These are phyloP conservation scores for Pseudogymnoascus sp. DNA, from an alignment of 2,329 filamentous ascomycete genomes.

Conservation along the genomic window DNA sequence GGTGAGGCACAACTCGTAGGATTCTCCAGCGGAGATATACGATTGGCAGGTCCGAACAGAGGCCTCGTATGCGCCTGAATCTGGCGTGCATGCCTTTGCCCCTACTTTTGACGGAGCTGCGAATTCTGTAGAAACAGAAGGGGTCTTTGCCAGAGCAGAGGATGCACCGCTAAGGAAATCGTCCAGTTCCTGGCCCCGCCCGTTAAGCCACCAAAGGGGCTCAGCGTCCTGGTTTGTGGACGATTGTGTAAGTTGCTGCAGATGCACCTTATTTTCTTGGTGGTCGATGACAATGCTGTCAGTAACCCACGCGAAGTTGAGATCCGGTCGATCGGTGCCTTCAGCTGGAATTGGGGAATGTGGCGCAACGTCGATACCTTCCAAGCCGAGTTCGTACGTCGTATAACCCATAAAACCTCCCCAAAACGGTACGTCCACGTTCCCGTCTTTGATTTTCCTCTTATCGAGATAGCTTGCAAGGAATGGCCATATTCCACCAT, in stretches of 20 bases:
- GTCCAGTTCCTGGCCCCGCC: neutral
- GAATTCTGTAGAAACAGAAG: neutral
- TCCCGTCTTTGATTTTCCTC: constrained; percentile 31
- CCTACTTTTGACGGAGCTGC: neutral
- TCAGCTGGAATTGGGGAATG: constrained; percentile 17
- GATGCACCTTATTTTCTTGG: constrained; percentile 43
- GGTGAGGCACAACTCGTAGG: constrained; percentile 36
- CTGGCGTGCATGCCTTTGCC: neutral
- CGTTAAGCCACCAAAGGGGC: neutral
- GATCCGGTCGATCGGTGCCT: constrained; percentile 41
- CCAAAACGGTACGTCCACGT: constrained; percentile 49
- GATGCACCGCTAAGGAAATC: neutral
- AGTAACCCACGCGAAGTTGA: constrained; percentile 56
- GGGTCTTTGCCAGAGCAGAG: neutral
- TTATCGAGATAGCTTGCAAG: constrained; percentile 32
- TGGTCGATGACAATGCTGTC: constrained; percentile 60
- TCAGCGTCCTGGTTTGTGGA: neutral
- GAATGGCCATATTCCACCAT: constrained; percentile 28
- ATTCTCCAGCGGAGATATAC: constrained; percentile 32
- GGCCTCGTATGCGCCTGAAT: constrained; percentile 24
- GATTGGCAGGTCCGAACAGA: constrained; percentile 31
- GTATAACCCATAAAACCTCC: constrained; percentile 63
- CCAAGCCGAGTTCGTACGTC: constrained; percentile 60
- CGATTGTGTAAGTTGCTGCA: constrained; percentile 45
- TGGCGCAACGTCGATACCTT: constrained; percentile 39